These are phyloP conservation scores for Phytophthora brassicae DNA, from an alignment of 352 stramenopile genomes.

Conservation along the genomic window DNA sequence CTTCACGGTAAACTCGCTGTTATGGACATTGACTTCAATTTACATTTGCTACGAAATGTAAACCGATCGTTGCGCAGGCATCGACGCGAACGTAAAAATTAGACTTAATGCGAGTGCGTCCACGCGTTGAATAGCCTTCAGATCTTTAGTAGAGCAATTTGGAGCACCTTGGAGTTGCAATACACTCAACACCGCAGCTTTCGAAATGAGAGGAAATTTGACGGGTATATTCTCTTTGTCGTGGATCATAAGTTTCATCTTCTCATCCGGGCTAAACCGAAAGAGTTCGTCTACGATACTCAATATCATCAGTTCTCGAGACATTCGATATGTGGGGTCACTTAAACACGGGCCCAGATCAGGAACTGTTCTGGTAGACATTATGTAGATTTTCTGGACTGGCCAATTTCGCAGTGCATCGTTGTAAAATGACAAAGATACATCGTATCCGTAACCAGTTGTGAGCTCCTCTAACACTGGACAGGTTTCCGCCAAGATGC, in stretches of 20 bases:
- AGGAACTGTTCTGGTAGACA: background rate
- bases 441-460: background rate
- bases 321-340: background rate
- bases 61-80: background rate
- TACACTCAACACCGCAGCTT: too few species aligned
- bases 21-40: too few species aligned
- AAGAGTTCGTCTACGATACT: background rate
- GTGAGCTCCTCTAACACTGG: background rate
- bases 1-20: too few species aligned
- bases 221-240: background rate
- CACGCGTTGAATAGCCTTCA: too few species aligned
- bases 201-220: too few species aligned
- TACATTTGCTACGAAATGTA: background rate
- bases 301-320: constrained; percentile 4
- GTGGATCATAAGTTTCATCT: background rate
- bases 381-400: constrained; percentile 9
- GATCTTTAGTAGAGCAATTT: too few species aligned
- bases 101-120: background rate
- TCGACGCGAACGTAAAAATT: background rate
- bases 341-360: background rate
- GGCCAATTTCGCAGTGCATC: constrained; percentile 3
- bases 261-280: background rate
- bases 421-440: background rate
- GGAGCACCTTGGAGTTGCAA: too few species aligned
- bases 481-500: background rate